Evolutionary conservation across 306 rosid species (phyloP), one percentile per base, ranked within the genome.

Genomic region (Ammopiptanthus mongolicus): DNA sequence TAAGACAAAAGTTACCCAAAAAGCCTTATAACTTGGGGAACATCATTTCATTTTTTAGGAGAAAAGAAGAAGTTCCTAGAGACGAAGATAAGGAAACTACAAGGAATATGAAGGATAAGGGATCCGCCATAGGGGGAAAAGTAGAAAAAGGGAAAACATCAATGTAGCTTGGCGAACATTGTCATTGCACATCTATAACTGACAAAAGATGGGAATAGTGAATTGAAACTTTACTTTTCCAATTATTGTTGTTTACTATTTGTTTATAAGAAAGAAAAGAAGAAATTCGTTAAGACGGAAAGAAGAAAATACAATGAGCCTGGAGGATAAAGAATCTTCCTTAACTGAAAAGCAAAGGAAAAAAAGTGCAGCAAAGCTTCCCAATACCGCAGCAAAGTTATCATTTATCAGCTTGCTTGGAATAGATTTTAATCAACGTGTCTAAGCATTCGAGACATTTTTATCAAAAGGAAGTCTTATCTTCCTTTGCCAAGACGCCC

Each of bases 331-430:
- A 46, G 63, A 33, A 13, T 68, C 60, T 4, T 68, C 41, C 70
- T 68, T 33, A 48, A 22, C 55, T 3, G 3, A 10, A 41, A 23
- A n/a, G 64, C 57, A 48, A 69, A 52, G 66, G 41, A 25, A 70
- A 17, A 72, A 25, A 25, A 57, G 33, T 56, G 56, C 70, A 23
- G 12, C 69, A 73, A 56, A 65, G 69, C 18, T 73, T 73, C 15
- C 17, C 68, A 47, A 58, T 10, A 2, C 56, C 36, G 65, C 7
- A 2, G 66, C 46, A 76, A 41, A 41, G 47, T 41, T 25, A 41
- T 34, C 28, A 8, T 8, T 66, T 76, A 9, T 3, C 47, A 41
- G 47, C 14, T 41, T 41, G 47, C 10, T 41, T 10, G n/a, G 47
- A 41, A 41, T 41, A 41, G 14, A 41, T 9, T 41, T 41, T 14